Evolutionary conservation across 345 rosid species (phyloP).

Genomic region (Angophora floribunda): DNA sequence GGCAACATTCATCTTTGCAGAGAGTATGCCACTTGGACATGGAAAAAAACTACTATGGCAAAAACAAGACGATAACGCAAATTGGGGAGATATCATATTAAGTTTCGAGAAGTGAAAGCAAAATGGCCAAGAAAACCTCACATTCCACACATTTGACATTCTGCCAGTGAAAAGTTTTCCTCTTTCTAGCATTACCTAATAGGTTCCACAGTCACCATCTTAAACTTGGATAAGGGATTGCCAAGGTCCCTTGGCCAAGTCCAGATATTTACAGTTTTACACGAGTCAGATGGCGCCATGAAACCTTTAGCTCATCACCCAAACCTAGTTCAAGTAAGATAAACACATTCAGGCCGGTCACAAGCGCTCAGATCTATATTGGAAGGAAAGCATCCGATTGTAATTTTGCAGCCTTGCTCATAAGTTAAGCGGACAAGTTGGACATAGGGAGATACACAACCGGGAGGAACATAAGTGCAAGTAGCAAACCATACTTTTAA

Average conservation of each 20-base stretch:
- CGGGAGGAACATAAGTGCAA: neutral
- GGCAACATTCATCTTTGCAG: neutral
- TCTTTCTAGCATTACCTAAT: neutral
- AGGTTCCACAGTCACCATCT: neutral
- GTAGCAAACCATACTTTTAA: conserved; percentile 31
- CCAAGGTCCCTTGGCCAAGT: neutral
- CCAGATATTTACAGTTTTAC: neutral
- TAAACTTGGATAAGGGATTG: neutral
- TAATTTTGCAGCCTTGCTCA: neutral
- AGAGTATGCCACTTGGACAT: neutral
- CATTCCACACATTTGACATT: neutral
- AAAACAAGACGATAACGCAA: neutral
- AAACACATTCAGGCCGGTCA: neutral
- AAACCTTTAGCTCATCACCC: neutral
- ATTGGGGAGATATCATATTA: neutral
- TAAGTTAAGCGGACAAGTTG: neutral
- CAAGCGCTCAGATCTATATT: neutral
- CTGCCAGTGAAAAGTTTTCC: neutral
- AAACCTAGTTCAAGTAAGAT: neutral
- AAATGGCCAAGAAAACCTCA: neutral
- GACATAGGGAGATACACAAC: neutral
- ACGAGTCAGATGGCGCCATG: neutral
- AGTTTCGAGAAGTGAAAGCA: neutral
- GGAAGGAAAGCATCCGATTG: neutral
- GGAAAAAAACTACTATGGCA: neutral